Evolutionary conservation across 257 asterid species (phyloP).

Genomic region (Petrea volubilis): DNA sequence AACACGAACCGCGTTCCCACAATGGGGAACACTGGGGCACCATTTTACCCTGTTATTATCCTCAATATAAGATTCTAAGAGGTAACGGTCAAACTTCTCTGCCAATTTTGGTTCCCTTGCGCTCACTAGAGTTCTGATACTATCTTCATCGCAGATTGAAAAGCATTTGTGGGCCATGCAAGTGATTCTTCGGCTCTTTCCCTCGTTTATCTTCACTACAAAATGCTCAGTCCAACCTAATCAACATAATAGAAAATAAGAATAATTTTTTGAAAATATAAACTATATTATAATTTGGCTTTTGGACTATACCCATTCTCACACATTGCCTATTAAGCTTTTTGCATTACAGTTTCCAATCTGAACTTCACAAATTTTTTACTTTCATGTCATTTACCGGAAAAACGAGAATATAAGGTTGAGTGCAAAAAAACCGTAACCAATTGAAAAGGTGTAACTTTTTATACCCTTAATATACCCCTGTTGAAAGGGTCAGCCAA

Average conservation of each 20-base stretch:
- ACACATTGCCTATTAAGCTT: too few species aligned
- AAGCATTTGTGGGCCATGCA: slow-evolving; percentile 67
- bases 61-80: slow-evolving; percentile 63
- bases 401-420: too few species aligned
- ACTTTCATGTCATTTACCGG: too few species aligned
- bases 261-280: not conserved
- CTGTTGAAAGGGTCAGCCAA: too few species aligned
- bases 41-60: slow-evolving; percentile 61
- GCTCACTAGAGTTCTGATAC: slow-evolving; percentile 43
- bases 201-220: slow-evolving; percentile 54
- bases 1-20: slow-evolving; percentile 57
- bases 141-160: slow-evolving; percentile 59
- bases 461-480: too few species aligned
- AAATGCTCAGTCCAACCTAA: slow-evolving; percentile 68
- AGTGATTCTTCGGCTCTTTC: slow-evolving; percentile 47
- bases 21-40: slow-evolving; percentile 70
- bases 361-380: too few species aligned
- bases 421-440: too few species aligned
- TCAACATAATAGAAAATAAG: not conserved
- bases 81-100: slow-evolving; percentile 53
- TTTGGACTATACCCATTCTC: too few species aligned
- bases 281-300: slow-evolving; percentile 2
- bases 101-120: slow-evolving; percentile 42
- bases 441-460: too few species aligned
- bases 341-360: too few species aligned